phyloP scores from a whole-genome alignment of 768 basidiomycete species.

The Phanerochaete carnosa region DNA sequence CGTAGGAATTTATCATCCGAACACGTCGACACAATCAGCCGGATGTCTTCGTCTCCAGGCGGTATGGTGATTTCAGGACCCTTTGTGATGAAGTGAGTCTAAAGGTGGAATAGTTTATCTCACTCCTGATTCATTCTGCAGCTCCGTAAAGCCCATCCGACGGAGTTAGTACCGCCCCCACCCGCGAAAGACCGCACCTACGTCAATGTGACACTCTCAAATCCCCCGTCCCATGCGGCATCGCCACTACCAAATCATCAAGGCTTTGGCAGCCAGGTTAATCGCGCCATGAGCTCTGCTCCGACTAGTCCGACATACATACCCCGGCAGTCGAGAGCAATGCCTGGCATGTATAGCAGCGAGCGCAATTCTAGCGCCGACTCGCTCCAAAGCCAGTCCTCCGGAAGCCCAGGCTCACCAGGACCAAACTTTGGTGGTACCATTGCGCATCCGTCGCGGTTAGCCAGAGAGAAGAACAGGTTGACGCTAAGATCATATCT shows the following conservation, averaged over 20 bases:
- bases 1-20: slow-evolving; percentile 91
- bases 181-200: slow-evolving; percentile 86
- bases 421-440: not conserved
- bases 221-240: slow-evolving; percentile 17
- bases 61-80: slow-evolving; percentile 94
- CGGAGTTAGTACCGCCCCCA: slow-evolving; percentile 75
- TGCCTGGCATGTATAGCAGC: slow-evolving; percentile 11
- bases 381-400: slow-evolving; percentile 21
- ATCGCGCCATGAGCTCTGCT: not conserved
- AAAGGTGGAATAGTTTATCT: not conserved
- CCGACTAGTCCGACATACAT: slow-evolving; percentile 7
- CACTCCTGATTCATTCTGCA: slow-evolving; percentile 29
- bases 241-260: slow-evolving; percentile 2
- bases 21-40: slow-evolving; percentile 69
- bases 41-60: slow-evolving; percentile 85
- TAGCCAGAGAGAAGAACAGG: slow-evolving; percentile 91
- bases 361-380: slow-evolving; percentile 18
- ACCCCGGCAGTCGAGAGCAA: slow-evolving; percentile 6
- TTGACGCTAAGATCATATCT: slow-evolving; percentile 92
- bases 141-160: slow-evolving; percentile 86
- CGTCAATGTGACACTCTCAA: slow-evolving; percentile 42
- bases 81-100: slow-evolving; percentile 73
- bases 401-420: slow-evolving; percentile 11
- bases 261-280: not conserved
- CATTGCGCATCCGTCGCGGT: slow-evolving; percentile 32